Evolutionary conservation across 192 early-diverging fungal species (phyloP).

Genomic region (Umbelopsis sp.): DNA sequence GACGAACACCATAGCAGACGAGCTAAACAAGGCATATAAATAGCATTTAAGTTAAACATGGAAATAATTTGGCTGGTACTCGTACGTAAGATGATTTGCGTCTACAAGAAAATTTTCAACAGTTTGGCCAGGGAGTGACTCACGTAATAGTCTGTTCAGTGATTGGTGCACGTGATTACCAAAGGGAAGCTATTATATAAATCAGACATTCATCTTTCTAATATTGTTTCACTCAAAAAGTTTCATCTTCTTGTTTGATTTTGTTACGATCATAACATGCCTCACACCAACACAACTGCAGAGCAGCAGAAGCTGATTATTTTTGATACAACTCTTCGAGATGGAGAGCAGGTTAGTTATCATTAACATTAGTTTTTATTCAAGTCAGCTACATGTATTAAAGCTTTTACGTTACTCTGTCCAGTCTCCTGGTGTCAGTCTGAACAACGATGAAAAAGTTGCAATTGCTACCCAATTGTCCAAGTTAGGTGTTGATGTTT

Average conservation of each 20-base stretch:
- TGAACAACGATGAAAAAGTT: conserved; percentile 91
- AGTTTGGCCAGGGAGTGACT: too few species aligned
- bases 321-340: conserved; percentile 96
- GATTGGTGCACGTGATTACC: not conserved
- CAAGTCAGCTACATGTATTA: not conserved
- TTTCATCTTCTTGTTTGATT: not conserved
- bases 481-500: conserved; percentile 89
- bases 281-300: conserved; percentile 1
- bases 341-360: conserved; percentile 85
- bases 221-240: not conserved
- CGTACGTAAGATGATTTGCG: too few species aligned
- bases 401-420: not conserved
- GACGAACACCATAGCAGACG: too few species aligned
- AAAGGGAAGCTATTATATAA: not conserved
- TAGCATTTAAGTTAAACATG: too few species aligned
- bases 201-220: not conserved
- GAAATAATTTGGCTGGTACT: too few species aligned
- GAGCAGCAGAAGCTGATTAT: conserved; percentile 82
- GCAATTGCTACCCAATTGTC: conserved; percentile 94
- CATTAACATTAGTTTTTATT: not conserved
- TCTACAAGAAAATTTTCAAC: too few species aligned
- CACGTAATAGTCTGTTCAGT: not conserved
- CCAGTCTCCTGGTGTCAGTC: conserved; percentile 97
- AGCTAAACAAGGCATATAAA: too few species aligned
- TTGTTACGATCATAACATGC: not conserved